A percentile compares a stretch with the other conserved stretches of the same genome.
These are phyloP conservation scores for Aspergillus intermedius DNA, from an alignment of 2,329 filamentous ascomycete genomes.

Conservation along the genomic window DNA sequence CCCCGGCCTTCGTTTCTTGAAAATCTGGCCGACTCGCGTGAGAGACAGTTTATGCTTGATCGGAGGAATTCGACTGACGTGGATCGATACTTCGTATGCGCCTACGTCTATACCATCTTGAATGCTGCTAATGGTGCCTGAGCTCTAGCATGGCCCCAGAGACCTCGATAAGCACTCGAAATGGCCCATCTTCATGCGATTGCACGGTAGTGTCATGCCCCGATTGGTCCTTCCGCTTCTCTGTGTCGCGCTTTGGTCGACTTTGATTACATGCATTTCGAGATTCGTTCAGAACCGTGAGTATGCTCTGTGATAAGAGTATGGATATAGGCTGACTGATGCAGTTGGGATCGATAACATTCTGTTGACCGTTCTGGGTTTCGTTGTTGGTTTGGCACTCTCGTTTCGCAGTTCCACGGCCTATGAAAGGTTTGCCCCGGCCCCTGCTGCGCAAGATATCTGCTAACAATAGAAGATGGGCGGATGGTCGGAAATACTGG, in stretches of 20 bases:
- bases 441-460: too few species aligned
- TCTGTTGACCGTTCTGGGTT: slow-evolving; percentile 70
- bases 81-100: slow-evolving; percentile 55
- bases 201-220: slow-evolving; percentile 69
- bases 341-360: slow-evolving; percentile 57
- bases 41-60: slow-evolving; percentile 24
- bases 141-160: slow-evolving; percentile 44
- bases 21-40: slow-evolving; percentile 25
- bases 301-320: slow-evolving; percentile 4
- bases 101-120: too few species aligned
- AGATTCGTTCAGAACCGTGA: slow-evolving; percentile 38
- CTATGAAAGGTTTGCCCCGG: slow-evolving; percentile 55
- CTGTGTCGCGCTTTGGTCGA: slow-evolving; percentile 59
- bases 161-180: slow-evolving; percentile 69
- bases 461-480: slow-evolving; percentile 36
- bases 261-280: slow-evolving; percentile 55
- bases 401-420: slow-evolving; percentile 72
- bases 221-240: slow-evolving; percentile 65
- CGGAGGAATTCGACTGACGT: slow-evolving; percentile 39
- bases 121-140: too few species aligned
- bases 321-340: neutral
- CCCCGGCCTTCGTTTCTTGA: slow-evolving; percentile 30
- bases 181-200: slow-evolving; percentile 66
- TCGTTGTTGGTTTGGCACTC: slow-evolving; percentile 71
- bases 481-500: slow-evolving; percentile 60